These are phyloP conservation scores for Cajanus cajan DNA, from an alignment of 306 rosid genomes.

Conservation along the genomic window DNA sequence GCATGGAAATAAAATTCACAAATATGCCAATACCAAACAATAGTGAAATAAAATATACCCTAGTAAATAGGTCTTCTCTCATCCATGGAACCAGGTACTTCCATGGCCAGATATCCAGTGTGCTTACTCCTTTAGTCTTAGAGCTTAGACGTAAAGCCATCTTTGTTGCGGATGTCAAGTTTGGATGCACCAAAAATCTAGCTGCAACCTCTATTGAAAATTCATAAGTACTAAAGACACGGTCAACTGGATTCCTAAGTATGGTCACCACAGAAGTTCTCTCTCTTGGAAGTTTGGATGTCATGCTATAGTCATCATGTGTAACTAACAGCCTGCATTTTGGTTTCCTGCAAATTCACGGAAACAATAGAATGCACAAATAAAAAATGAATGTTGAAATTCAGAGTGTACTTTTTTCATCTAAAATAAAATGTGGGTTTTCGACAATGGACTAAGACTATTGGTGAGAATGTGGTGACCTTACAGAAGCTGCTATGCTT, in stretches of 20 bases:
- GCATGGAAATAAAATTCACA: background rate
- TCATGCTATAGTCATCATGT: constrained; percentile 93
- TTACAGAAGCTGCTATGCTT: constrained; percentile 23
- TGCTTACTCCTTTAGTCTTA: constrained; percentile 73
- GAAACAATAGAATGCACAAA: constrained; percentile 15
- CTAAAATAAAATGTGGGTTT: constrained; percentile 1
- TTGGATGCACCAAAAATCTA: constrained; percentile 95
- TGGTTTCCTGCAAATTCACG: constrained; percentile 57
- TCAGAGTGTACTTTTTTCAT: background rate
- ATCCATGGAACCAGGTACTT: constrained; percentile 98
- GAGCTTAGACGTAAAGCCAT: constrained; percentile 65
- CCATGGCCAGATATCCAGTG: constrained; percentile 99
- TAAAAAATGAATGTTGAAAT: constrained; percentile 17
- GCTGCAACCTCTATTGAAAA: constrained; percentile 97
- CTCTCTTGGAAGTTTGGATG: constrained; percentile 81
- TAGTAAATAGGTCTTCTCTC: constrained; percentile 83
- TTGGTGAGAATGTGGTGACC: constrained; percentile 6
- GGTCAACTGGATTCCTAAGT: constrained; percentile 90
- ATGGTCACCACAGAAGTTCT: constrained; percentile 92
- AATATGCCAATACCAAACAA: background rate
- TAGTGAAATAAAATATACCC: constrained; percentile 49
- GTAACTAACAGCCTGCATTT: constrained; percentile 85
- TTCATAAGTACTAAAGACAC: constrained; percentile 89
- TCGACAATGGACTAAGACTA: constrained; percentile 21
- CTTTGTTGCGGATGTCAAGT: constrained; percentile 78